Conservation (phyloP, 1,284 basidiomycete genomes). For the Mycena sp. region DNA sequence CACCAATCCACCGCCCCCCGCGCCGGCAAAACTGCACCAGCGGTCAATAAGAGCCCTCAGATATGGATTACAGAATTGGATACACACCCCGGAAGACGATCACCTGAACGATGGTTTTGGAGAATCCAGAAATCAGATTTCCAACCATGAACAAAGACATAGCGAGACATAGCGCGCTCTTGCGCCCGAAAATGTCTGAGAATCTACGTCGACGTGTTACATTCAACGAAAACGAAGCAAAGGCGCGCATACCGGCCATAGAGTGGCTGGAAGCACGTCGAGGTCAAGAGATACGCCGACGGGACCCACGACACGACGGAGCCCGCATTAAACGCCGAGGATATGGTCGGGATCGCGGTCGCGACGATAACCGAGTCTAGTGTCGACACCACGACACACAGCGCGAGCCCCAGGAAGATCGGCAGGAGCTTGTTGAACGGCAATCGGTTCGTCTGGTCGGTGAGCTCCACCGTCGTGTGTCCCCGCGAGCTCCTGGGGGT, state of each 20-base stretch:
- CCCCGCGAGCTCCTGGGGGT: constrained; percentile 5
- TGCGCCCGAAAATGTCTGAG: constrained; percentile 82
- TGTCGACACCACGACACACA: constrained; percentile 65
- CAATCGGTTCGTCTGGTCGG: constrained; percentile 82
- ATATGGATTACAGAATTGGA: background rate
- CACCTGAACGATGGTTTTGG: constrained; percentile 71
- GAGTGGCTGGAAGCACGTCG: constrained; percentile 70
- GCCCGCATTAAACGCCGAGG: constrained; percentile 73
- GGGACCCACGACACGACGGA: constrained; percentile 77
- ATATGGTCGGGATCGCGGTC: constrained; percentile 75
- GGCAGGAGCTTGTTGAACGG: constrained; percentile 73
- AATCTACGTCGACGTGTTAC: constrained; percentile 41
- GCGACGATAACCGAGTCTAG: constrained; percentile 75
- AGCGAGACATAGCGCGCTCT: constrained; percentile 65
- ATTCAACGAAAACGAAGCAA: background rate
- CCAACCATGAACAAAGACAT: constrained; percentile 73
- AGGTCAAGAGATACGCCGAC: constrained; percentile 70
- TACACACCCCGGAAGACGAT: constrained; percentile 70
- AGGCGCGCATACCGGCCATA: constrained; percentile 57
- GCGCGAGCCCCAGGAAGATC: constrained; percentile 68
- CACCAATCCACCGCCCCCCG: constrained; percentile 74
- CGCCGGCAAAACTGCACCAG: constrained; percentile 58
- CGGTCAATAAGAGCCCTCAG: background rate
- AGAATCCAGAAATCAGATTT: constrained; percentile 66
- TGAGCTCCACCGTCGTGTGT: constrained; percentile 45